phyloP scores from a whole-genome alignment of 139 green algal genomes.

The Trebouxia sp. region DNA sequence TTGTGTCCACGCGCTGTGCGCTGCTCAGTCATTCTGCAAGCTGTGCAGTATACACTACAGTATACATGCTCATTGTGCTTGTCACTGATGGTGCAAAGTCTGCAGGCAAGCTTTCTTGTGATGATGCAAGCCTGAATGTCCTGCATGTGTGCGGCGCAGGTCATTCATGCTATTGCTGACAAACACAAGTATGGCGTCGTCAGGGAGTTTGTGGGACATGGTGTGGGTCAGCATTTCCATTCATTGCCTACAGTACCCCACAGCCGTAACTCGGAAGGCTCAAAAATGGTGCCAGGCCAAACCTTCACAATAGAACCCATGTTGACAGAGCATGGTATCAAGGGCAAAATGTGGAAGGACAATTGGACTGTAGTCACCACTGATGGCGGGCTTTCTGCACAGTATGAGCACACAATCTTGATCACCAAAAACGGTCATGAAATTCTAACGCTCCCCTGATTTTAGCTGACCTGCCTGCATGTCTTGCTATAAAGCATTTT shows the following conservation, averaged over 20 bases:
- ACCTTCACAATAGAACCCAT: constrained; percentile 99
- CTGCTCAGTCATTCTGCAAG: too few relatives aligned
- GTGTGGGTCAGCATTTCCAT: constrained; percentile 94
- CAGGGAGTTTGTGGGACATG: constrained; percentile 90
- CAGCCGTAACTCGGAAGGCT: constrained; percentile 71
- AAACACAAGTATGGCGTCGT: constrained; percentile 74
- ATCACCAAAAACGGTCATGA: constrained; percentile 88
- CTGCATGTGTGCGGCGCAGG: constrained; percentile 1
- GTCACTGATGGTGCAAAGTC: too few relatives aligned
- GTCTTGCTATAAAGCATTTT: neutral
- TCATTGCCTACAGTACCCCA: constrained; percentile 83
- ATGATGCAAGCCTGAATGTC: neutral
- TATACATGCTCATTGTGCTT: too few relatives aligned
- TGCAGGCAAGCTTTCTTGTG: neutral
- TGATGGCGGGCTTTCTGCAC: constrained; percentile 87
- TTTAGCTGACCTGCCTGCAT: neutral
- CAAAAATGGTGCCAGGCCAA: constrained; percentile 74
- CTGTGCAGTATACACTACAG: too few relatives aligned
- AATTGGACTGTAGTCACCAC: constrained; percentile 92
- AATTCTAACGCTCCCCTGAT: constrained; percentile 74
- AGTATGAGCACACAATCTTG: constrained; percentile 97
- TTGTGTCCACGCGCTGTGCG: too few relatives aligned
- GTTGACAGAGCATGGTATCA: constrained; percentile 66
- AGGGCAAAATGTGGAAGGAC: constrained; percentile 83
- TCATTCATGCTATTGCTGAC: constrained; percentile 81